phyloP scores from a whole-genome alignment of 2,329 filamentous ascomycete species.

The Didymella segeticola region DNA sequence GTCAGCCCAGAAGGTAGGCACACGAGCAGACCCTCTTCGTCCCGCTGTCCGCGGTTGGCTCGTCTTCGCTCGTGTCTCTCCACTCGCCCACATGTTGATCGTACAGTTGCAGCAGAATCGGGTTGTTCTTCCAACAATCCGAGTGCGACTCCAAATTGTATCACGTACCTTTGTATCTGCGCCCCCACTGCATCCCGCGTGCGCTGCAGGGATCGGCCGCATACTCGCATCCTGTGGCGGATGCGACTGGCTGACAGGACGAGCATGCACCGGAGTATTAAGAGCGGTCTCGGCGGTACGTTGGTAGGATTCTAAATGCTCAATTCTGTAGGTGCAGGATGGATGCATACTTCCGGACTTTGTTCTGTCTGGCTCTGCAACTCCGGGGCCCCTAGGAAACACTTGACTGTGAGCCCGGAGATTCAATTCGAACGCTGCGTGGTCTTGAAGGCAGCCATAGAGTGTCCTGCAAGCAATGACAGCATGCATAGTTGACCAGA shows the following conservation, averaged over 20 bases:
- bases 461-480: slow-evolving; percentile 15
- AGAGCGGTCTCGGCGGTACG: slow-evolving; percentile 23
- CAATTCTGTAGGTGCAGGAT: not conserved
- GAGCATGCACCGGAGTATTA: slow-evolving; percentile 11
- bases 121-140: slow-evolving; percentile 20
- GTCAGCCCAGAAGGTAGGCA: slow-evolving; percentile 24
- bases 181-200: slow-evolving; percentile 36
- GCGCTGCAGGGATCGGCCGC: slow-evolving; percentile 23
- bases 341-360: slow-evolving; percentile 19
- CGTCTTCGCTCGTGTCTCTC: slow-evolving; percentile 21
- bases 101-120: slow-evolving; percentile 1
- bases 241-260: slow-evolving; percentile 17
- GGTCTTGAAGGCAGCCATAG: slow-evolving; percentile 5
- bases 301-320: not conserved
- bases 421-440: slow-evolving; percentile 3
- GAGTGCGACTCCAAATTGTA: slow-evolving; percentile 35
- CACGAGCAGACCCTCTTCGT: slow-evolving; percentile 32
- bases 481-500: slow-evolving; percentile 1
- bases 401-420: not conserved
- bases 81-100: slow-evolving; percentile 28
- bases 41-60: slow-evolving; percentile 20
- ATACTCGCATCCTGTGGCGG: slow-evolving; percentile 1
- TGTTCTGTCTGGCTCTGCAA: slow-evolving; percentile 12
- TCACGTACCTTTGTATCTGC: slow-evolving; percentile 32
- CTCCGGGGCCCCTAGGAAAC: slow-evolving; percentile 20